A percentile compares a stretch with the other conserved stretches of the same genome.
phyloP scores from a whole-genome alignment of 2,329 filamentous ascomycete species.

The Penicillium sp. region DNA sequence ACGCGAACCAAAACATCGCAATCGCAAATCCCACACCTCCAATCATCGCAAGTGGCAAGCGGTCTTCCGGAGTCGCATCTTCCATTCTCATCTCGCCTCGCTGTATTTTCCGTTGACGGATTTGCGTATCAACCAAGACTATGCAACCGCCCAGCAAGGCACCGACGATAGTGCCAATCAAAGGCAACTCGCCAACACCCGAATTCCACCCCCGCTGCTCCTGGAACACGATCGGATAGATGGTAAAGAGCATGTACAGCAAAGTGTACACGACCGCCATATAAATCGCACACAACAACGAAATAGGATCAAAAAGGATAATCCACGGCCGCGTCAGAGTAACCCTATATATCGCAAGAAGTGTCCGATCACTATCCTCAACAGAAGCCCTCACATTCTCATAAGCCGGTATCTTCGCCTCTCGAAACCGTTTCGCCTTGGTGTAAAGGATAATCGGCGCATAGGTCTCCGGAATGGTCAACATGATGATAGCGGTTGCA shows the following conservation, averaged over 20 bases:
- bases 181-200: constrained; percentile 53
- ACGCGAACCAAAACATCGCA: constrained; percentile 48
- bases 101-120: constrained; percentile 36
- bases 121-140: constrained; percentile 43
- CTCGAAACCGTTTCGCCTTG: constrained; percentile 55
- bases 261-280: constrained; percentile 55
- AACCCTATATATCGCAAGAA: constrained; percentile 51
- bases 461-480: constrained; percentile 61
- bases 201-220: constrained; percentile 55
- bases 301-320: constrained; percentile 56
- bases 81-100: constrained; percentile 18
- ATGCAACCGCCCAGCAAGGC: constrained; percentile 22
- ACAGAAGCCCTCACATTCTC: constrained; percentile 53
- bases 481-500: constrained; percentile 45
- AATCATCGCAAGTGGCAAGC: constrained; percentile 21
- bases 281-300: constrained; percentile 54
- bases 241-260: constrained; percentile 59
- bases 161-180: constrained; percentile 37
- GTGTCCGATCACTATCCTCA: constrained; percentile 48
- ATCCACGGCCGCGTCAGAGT: constrained; percentile 57
- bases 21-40: constrained; percentile 29
- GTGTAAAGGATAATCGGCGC: constrained; percentile 51
- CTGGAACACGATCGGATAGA: constrained; percentile 56
- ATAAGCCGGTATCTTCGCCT: constrained; percentile 51
- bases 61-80: constrained; percentile 28